Evolutionary conservation across 176 grass and related monocot genomes (phyloP), one percentile per base, ranked within the genome.

Genomic region (Tillandsia fasciculata): DNA sequence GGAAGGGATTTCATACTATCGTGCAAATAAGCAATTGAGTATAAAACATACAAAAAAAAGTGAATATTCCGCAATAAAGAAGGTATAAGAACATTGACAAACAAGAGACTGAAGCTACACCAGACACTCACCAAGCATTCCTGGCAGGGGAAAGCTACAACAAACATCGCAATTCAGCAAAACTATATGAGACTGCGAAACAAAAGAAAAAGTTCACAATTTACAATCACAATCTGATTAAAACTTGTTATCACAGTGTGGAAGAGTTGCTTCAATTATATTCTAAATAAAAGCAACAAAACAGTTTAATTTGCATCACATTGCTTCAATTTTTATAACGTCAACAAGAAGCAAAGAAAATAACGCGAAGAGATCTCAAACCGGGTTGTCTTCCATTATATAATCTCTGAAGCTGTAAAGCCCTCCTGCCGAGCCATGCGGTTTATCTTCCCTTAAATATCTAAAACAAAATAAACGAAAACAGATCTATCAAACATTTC

Each of bases 121-220:
- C 51, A 47, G 48, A 76, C 68, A 85, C 82, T 72, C 87, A 99
- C 95, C 95, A 10, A 99, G 87, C 90, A 99, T 94, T 33, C 83
- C 87, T 28, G 86, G 87, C 69, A 99, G 68, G 69, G 94, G 95
- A 77, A 99, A 99, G 80, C 90, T 99, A 78, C 84, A 93, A 70
- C 95, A 99, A 75, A 99, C 76, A 76, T 99, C 95, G 13, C 90
- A 99, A 80, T 99, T 99, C 67, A 99, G 87, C 85, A 99, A 81
- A 77, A 99, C 95, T 78, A 99, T 93, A 80, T 99, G 90, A 0
- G 90, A 88, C 90, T 99, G 84, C 79, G 65, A 83, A 76, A 76
- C 10, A 6, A 64, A 49, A 82, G 80, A 10, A 6, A 58, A 50
- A 61, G 12, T 18, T 61, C 56, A 61, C 22, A 20, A 61, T 4